Percentiles rank a stretch among this genome's conserved stretches.
Evolutionary conservation across 2,329 filamentous ascomycete genomes (phyloP).

Genomic region (Calonectria crousiana): DNA sequence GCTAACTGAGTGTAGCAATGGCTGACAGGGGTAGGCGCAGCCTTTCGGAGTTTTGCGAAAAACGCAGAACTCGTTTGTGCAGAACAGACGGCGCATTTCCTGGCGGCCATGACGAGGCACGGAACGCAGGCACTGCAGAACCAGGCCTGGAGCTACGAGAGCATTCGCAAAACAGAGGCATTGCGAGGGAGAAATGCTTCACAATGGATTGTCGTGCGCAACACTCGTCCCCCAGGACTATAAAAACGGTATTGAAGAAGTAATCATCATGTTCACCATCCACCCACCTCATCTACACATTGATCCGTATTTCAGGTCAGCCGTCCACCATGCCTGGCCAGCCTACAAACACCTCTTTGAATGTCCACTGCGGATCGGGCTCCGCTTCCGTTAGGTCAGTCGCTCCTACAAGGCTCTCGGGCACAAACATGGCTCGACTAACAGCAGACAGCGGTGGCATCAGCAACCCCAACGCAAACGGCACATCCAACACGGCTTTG

Average conservation of each 20-base stretch:
- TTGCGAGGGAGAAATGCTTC: not conserved
- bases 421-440: not conserved
- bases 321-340: conserved; percentile 16
- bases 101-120: too few species aligned
- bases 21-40: not conserved
- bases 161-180: not conserved
- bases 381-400: conserved; percentile 23
- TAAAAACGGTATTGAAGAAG: not conserved
- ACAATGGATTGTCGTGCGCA: not conserved
- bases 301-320: not conserved
- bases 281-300: not conserved
- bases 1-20: not conserved
- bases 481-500: not conserved
- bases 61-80: conserved; percentile 16
- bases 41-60: conserved; percentile 10
- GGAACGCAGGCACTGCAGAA: conserved; percentile 8
- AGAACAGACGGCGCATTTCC: conserved; percentile 12
- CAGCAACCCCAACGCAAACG: not conserved
- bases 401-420: not conserved
- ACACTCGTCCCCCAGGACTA: not conserved
- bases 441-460: conserved; percentile 12
- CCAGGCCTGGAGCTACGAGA: not conserved
- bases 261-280: not conserved
- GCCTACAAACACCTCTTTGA: conserved; percentile 18
- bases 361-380: conserved; percentile 13